These are phyloP conservation scores for Phytophthora citrophthora DNA, from an alignment of 352 stramenopile species.

Conservation along the genomic window DNA sequence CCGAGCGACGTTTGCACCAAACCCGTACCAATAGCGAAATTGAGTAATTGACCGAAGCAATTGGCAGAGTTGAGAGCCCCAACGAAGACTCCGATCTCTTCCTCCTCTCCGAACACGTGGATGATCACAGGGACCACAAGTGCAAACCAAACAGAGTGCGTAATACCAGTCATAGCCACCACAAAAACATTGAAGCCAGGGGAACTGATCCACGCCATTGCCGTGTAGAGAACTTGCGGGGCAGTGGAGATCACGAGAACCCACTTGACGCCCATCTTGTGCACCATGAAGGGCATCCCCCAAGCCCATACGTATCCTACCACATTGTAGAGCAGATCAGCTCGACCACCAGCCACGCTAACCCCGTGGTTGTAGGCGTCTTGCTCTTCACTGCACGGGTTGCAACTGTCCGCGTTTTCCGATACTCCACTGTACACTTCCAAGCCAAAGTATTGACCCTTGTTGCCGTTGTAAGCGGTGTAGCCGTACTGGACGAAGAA, in stretches of 20 bases:
- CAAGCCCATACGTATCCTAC: constrained; percentile 50
- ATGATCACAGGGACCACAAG: constrained; percentile 55
- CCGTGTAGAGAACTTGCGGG: constrained; percentile 42
- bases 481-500: constrained; percentile 53
- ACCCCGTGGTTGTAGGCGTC: constrained; percentile 51
- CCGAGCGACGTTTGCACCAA: constrained; percentile 41
- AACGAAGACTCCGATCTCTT: constrained; percentile 51
- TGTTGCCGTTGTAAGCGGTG: constrained; percentile 66
- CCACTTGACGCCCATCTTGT: constrained; percentile 47
- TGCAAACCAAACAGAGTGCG: constrained; percentile 44
- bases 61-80: constrained; percentile 59
- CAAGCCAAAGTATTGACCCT: constrained; percentile 66
- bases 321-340: constrained; percentile 49
- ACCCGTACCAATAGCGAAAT: constrained; percentile 38
- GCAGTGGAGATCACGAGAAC: constrained; percentile 36
- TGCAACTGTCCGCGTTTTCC: constrained; percentile 45
- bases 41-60: constrained; percentile 46
- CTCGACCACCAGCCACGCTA: constrained; percentile 41
- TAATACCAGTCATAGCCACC: constrained; percentile 41
- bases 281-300: constrained; percentile 43
- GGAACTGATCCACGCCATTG: constrained; percentile 38
- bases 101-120: constrained; percentile 46
- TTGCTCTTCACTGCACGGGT: constrained; percentile 39
- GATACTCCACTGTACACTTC: constrained; percentile 47
- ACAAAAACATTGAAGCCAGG: constrained; percentile 34